A percentile compares a stretch with the other conserved stretches of the same genome.
Evolutionary conservation across 2,329 filamentous ascomycete species (phyloP).

Genomic region (Gremmenia infestans): DNA sequence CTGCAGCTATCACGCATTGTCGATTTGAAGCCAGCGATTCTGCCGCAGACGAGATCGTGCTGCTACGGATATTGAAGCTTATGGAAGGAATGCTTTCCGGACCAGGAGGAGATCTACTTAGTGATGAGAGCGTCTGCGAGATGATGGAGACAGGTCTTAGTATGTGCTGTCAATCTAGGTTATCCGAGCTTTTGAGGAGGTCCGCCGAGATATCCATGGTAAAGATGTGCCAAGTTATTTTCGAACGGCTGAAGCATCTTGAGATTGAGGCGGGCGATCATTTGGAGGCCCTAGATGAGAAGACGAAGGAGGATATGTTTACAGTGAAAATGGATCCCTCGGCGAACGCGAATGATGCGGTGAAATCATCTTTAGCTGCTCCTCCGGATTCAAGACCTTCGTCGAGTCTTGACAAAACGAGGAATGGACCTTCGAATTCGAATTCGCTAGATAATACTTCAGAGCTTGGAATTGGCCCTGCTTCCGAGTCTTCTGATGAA

Average conservation of each 20-base stretch:
- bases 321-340: slow-evolving; percentile 80
- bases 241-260: slow-evolving; percentile 83
- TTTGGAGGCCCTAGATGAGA: slow-evolving; percentile 58
- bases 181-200: slow-evolving; percentile 83
- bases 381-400: slow-evolving; percentile 35
- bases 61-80: slow-evolving; percentile 87
- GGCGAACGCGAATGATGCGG: slow-evolving; percentile 58
- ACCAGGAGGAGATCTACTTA: slow-evolving; percentile 85
- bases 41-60: slow-evolving; percentile 89
- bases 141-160: slow-evolving; percentile 99
- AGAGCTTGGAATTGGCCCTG: slow-evolving; percentile 25
- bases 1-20: slow-evolving; percentile 93
- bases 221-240: slow-evolving; percentile 98
- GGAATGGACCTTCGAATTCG: slow-evolving; percentile 16
- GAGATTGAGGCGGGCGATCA: slow-evolving; percentile 70
- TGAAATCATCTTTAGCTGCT: slow-evolving; percentile 47
- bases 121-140: slow-evolving; percentile 96
- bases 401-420: slow-evolving; percentile 38
- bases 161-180: slow-evolving; percentile 90
- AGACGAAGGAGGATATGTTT: slow-evolving; percentile 64
- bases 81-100: slow-evolving; percentile 99
- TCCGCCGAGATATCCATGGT: slow-evolving; percentile 97
- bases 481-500: slow-evolving; percentile 32
- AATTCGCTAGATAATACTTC: slow-evolving; percentile 21
- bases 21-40: slow-evolving; percentile 96